These are phyloP conservation scores for Gnaphalium uliginosum DNA, from an alignment of 129 eudicot species.

Conservation along the genomic window DNA sequence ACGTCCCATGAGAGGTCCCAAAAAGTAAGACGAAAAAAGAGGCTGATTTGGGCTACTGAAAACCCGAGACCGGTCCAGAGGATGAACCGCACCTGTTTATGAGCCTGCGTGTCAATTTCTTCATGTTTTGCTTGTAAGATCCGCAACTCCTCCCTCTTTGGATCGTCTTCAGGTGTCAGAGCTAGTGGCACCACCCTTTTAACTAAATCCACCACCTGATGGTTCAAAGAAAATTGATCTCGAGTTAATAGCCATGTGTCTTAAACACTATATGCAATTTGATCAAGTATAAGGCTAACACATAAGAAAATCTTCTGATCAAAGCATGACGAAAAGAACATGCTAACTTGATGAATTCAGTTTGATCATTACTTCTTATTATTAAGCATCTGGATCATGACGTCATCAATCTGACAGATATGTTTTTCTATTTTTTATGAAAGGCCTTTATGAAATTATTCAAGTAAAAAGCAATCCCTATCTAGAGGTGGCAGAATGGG, in stretches of 20 bases:
- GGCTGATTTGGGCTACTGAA: constrained; percentile 63
- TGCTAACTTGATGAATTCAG: background rate
- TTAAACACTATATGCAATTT: background rate
- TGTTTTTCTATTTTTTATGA: too few species aligned
- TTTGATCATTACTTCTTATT: background rate
- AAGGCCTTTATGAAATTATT: background rate
- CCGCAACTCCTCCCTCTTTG: constrained; percentile 57
- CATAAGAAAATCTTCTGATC: background rate
- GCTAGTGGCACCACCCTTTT: constrained; percentile 77
- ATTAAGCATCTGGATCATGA: background rate
- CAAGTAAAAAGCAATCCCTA: background rate
- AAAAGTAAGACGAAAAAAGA: constrained; percentile 82
- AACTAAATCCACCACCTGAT: constrained; percentile 84
- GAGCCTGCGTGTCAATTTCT: constrained; percentile 66
- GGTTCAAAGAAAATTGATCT: background rate
- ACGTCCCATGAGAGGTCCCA: constrained; percentile 99
- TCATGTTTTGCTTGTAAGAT: constrained; percentile 62
- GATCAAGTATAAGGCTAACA: background rate
- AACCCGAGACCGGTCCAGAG: constrained; percentile 75
- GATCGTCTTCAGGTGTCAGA: constrained; percentile 73
- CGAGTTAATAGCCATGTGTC: background rate
- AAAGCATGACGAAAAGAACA: background rate
- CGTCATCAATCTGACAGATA: background rate
- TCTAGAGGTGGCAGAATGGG: background rate
- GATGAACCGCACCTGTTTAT: constrained; percentile 74